Conservation (phyloP, 2,329 filamentous ascomycete species). For the Paraphoma chrysanthemicola region DNA sequence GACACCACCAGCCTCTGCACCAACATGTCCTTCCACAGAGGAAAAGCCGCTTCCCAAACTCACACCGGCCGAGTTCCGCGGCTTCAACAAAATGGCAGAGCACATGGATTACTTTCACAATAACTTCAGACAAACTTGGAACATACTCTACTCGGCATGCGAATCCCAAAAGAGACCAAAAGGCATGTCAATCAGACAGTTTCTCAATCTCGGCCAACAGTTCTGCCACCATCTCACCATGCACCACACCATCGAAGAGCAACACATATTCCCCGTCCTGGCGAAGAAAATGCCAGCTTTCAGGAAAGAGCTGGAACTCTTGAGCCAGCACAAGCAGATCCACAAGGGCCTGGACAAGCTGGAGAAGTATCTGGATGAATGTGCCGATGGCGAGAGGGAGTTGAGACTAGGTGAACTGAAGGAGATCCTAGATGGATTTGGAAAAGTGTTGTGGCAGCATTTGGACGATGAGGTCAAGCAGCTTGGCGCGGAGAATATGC, state of each 20-base stretch:
- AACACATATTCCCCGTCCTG: conserved; percentile 79
- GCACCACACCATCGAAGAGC: conserved; percentile 86
- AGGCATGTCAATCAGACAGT: conserved; percentile 71
- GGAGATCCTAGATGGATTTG: conserved; percentile 78
- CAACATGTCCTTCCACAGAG: background rate
- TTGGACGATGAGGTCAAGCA: conserved; percentile 83
- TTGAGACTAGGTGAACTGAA: conserved; percentile 66
- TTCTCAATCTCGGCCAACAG: conserved; percentile 71
- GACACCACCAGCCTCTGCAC: background rate
- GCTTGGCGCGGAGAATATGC: conserved; percentile 86
- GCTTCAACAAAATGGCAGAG: conserved; percentile 76
- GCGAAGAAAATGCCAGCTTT: conserved; percentile 83
- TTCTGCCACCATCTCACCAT: conserved; percentile 74
- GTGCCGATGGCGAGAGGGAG: conserved; percentile 68
- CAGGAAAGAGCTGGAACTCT: conserved; percentile 66
- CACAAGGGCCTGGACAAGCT: conserved; percentile 76
- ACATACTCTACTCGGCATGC: conserved; percentile 71
- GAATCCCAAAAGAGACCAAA: conserved; percentile 64
- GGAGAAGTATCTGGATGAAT: conserved; percentile 69
- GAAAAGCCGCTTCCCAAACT: conserved; percentile 65
- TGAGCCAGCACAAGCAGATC: conserved; percentile 79
- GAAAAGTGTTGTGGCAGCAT: conserved; percentile 79
- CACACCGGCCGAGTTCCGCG: conserved; percentile 69
- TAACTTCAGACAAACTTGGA: conserved; percentile 65
- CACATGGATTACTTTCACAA: conserved; percentile 72